Conservation (phyloP, 345 rosid species). For the Linum usitatissimum region DNA sequence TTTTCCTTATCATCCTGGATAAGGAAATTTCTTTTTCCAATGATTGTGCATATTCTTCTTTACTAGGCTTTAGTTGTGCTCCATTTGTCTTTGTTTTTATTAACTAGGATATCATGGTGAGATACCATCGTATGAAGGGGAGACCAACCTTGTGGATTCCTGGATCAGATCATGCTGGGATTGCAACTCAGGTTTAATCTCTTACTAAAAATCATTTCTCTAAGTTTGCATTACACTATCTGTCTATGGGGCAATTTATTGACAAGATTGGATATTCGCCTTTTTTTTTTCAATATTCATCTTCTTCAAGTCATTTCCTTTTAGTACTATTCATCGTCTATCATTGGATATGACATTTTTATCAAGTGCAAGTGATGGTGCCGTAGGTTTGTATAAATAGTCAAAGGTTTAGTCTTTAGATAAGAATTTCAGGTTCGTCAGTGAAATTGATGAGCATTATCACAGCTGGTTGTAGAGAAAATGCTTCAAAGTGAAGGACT, state of each 20-base stretch:
- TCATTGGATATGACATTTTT: neutral
- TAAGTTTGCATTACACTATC: neutral
- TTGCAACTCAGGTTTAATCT: slow-evolving; percentile 79
- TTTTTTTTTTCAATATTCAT: slow-evolving; percentile 8
- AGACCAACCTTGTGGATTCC: slow-evolving; percentile 97
- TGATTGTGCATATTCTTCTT: slow-evolving; percentile 8
- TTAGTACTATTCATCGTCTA: neutral
- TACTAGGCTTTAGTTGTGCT: neutral
- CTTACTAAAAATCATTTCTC: slow-evolving; percentile 1
- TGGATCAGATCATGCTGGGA: slow-evolving; percentile 98
- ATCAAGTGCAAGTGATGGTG: neutral
- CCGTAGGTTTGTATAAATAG: neutral
- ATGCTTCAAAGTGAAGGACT: slow-evolving; percentile 91
- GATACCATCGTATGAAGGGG: slow-evolving; percentile 89
- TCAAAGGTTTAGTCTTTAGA: neutral
- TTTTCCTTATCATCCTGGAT: neutral
- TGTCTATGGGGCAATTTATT: slow-evolving; percentile 5
- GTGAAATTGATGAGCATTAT: neutral
- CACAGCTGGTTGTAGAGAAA: slow-evolving; percentile 63
- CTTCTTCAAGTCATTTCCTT: neutral
- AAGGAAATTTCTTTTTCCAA: neutral
- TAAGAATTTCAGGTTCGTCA: neutral
- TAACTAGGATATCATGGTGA: slow-evolving; percentile 72
- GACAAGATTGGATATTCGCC: slow-evolving; percentile 11
- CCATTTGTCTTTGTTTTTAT: slow-evolving; percentile 7